A percentile compares a stretch with the other conserved stretches of the same genome.
Conservation (phyloP, 371 early-diverging fungal species). For the Lichtheimia ramosa region DNA sequence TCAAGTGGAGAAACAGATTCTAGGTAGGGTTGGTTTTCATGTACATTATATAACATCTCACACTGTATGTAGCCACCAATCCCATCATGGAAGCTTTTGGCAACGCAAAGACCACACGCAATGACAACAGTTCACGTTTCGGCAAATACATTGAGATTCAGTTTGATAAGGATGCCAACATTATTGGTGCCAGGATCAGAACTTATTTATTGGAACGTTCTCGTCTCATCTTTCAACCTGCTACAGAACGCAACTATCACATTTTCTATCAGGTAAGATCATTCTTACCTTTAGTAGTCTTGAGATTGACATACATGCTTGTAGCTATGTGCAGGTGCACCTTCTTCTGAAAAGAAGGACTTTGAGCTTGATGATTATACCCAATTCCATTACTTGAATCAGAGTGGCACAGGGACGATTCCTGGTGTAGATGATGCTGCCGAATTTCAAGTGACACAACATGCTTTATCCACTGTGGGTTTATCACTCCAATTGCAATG, state of each 20-base stretch:
- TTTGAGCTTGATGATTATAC: conserved; percentile 68
- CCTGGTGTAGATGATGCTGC: conserved; percentile 82
- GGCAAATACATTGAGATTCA: conserved; percentile 96
- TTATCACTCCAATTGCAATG: conserved; percentile 75
- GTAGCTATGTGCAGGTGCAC: conserved; percentile 81
- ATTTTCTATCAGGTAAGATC: conserved; percentile 85
- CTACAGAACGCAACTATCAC: conserved; percentile 94
- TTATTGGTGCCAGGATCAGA: conserved; percentile 90
- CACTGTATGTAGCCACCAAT: conserved; percentile 72
- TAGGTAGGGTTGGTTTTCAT: conserved; percentile 34
- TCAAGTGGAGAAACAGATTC: conserved; percentile 79
- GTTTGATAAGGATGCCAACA: conserved; percentile 70
- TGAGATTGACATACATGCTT: no score
- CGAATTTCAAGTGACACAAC: conserved; percentile 82
- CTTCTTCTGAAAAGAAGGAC: conserved; percentile 73
- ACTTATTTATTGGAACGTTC: conserved; percentile 96
- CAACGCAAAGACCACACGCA: conserved; percentile 97
- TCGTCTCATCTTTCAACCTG: conserved; percentile 88
- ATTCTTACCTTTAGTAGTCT: no score
- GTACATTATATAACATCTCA: neutral
- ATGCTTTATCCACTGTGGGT: conserved; percentile 82
- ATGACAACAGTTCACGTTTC: conserved; percentile 97
- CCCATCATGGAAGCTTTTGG: conserved; percentile 99
- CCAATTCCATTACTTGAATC: conserved; percentile 80
- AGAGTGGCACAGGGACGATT: conserved; percentile 74